Evolutionary conservation across 148 eudicot species (phyloP), one percentile per base, ranked within the genome.

Genomic region (Dysphania ambrosioides): DNA sequence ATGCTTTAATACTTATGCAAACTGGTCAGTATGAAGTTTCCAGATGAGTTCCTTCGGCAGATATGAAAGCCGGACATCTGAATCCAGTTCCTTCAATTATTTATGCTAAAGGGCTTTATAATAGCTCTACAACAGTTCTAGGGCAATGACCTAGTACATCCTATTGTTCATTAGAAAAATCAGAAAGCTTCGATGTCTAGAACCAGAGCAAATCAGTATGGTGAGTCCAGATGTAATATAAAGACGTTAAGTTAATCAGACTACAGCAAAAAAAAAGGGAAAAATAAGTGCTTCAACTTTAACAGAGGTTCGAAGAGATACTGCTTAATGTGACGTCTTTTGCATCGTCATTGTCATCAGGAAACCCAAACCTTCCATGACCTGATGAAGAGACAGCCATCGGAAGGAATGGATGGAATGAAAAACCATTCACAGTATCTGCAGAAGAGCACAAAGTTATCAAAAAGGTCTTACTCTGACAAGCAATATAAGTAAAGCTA

Each of bases 361-460:
- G 82, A 70, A 42, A 75, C 71, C 68, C 79, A 79, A 79, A 96
- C 85, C 99, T 88, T 57, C 99, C 82, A 80, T 96, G 99, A 41
- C 99, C 99, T 53, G 99, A 96, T 63, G 99, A 87, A 77, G 95
- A 77, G 72, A 88, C 95, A 3, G 95, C 97, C 99, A 96, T 90
- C 58, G 99, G 91, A 34, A 92, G 84, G 77, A 59, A 96, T 32
- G 99, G 99, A 81, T 96, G 97, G 84, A 92, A 96, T 35, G 90
- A 70, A 71, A 96, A 87, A 29, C 97, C 91, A 83, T 84, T 96
- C 32, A 96, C 88, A 21, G 97, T 96, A 81, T 96, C 99, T 96
- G 89, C 23, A 80, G 63, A 36, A 58, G 56, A 80, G 4, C 27
- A 78, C 15, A 9, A 44, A 23, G 16, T n/a, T 21, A 49, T 70